Percentiles rank a stretch among this genome's conserved stretches.
phyloP scores from a whole-genome alignment of 2,329 filamentous ascomycete species.

The Alternaria solani region DNA sequence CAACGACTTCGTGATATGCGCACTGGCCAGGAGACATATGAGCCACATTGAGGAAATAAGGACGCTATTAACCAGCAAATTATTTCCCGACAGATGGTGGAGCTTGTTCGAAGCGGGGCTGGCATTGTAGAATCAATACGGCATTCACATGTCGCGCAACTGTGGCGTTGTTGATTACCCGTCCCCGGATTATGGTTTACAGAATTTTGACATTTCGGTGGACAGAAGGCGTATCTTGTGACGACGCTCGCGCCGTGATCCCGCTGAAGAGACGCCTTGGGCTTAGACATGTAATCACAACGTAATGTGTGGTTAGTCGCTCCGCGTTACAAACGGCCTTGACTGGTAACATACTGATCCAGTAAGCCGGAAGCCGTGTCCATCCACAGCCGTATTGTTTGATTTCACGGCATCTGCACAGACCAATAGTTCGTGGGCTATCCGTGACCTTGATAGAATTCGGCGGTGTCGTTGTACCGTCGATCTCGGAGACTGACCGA shows the following conservation, averaged over 20 bases:
- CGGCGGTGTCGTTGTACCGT: slow-evolving; percentile 37
- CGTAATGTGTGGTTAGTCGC: slow-evolving; percentile 23
- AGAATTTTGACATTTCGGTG: slow-evolving; percentile 30
- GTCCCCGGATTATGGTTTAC: slow-evolving; percentile 32
- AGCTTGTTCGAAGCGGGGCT: slow-evolving; percentile 20
- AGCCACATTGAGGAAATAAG: slow-evolving; percentile 16
- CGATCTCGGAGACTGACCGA: slow-evolving; percentile 32
- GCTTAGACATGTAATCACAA: slow-evolving; percentile 29
- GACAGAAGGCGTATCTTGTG: slow-evolving; percentile 34
- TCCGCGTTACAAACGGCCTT: slow-evolving; percentile 32
- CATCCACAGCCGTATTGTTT: slow-evolving; percentile 32
- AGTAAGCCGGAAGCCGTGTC: slow-evolving; percentile 26
- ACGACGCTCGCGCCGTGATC: slow-evolving; percentile 42
- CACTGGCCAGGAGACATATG: slow-evolving; percentile 26
- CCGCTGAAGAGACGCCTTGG: slow-evolving; percentile 21
- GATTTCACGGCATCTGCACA: slow-evolving; percentile 39
- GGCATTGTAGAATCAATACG: slow-evolving; percentile 39
- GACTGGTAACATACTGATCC: slow-evolving; percentile 30
- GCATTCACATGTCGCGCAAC: slow-evolving; percentile 44
- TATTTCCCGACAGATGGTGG: slow-evolving; percentile 21
- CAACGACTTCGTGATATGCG: slow-evolving; percentile 27
- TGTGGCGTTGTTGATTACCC: slow-evolving; percentile 44
- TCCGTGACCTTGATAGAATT: slow-evolving; percentile 36
- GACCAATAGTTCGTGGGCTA: slow-evolving; percentile 46
- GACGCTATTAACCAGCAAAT: slow-evolving; percentile 15